These are phyloP conservation scores for Syzygium aromaticum DNA, from an alignment of 345 rosid species.

Conservation along the genomic window DNA sequence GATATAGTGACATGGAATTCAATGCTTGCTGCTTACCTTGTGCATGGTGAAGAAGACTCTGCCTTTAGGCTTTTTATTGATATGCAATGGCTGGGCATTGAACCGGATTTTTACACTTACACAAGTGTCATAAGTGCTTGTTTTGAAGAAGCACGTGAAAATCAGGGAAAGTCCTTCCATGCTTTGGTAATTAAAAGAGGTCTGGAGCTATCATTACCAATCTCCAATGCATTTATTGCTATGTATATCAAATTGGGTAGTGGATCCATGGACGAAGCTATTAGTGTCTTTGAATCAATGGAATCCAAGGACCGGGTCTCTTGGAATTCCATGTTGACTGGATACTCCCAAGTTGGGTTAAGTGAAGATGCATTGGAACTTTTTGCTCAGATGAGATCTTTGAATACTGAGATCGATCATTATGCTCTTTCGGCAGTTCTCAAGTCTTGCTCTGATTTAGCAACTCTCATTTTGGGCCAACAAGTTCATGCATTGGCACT, in stretches of 20 bases:
- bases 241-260: constrained; percentile 48
- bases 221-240: constrained; percentile 50
- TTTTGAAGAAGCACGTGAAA: constrained; percentile 21
- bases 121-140: constrained; percentile 57
- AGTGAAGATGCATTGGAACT: constrained; percentile 48
- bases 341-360: constrained; percentile 48
- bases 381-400: constrained; percentile 40
- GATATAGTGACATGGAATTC: constrained; percentile 77
- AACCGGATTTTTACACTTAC: constrained; percentile 56
- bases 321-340: constrained; percentile 67
- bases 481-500: constrained; percentile 47
- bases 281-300: constrained; percentile 41
- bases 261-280: constrained; percentile 40
- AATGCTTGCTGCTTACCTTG: constrained; percentile 52
- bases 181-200: constrained; percentile 59
- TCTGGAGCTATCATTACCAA: constrained; percentile 39
- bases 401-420: constrained; percentile 41
- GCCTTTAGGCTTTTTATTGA: constrained; percentile 42
- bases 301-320: constrained; percentile 55
- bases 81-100: constrained; percentile 35
- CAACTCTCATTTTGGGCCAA: constrained; percentile 60
- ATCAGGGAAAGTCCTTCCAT: constrained; percentile 47
- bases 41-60: constrained; percentile 34
- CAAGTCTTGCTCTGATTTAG: constrained; percentile 71
- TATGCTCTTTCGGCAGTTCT: constrained; percentile 67